Conservation (phyloP, 1,284 basidiomycete genomes). For the Polyporus tsugae region DNA sequence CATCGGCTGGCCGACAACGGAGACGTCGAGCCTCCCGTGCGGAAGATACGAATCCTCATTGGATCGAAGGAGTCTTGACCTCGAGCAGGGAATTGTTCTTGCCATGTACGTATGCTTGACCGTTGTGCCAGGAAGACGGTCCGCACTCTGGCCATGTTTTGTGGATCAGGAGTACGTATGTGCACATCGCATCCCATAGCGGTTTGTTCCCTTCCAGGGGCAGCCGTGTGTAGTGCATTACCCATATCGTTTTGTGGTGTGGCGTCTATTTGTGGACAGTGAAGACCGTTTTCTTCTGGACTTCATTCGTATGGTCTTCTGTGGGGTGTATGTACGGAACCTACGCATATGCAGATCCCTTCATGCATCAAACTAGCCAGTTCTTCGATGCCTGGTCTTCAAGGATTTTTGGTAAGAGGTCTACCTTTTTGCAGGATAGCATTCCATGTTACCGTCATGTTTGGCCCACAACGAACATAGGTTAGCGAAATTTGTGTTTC, state of each 20-base stretch:
- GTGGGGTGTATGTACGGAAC: conserved; percentile 4
- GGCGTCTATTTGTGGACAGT: neutral
- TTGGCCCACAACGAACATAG: neutral
- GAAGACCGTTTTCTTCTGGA: neutral
- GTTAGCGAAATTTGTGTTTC: neutral
- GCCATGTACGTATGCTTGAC: neutral
- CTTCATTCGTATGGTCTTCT: neutral
- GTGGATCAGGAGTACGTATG: neutral
- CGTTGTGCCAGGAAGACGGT: neutral
- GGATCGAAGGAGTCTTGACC: conserved; percentile 57
- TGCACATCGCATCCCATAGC: neutral
- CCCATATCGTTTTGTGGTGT: neutral
- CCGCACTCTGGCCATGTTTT: conserved; percentile 9
- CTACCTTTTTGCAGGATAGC: neutral
- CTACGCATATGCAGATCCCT: neutral
- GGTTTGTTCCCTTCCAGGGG: neutral
- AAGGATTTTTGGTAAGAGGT: neutral
- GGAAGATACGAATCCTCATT: conserved; percentile 66
- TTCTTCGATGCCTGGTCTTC: neutral
- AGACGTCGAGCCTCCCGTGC: conserved; percentile 64
- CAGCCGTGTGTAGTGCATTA: neutral
- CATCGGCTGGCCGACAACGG: conserved; percentile 59
- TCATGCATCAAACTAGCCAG: neutral
- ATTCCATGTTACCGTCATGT: neutral
- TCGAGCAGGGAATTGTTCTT: neutral